A percentile compares a stretch with the other conserved stretches of the same genome.
Evolutionary conservation across 2,329 filamentous ascomycete genomes (phyloP).

Genomic region (Apiospora kogelbergensis): DNA sequence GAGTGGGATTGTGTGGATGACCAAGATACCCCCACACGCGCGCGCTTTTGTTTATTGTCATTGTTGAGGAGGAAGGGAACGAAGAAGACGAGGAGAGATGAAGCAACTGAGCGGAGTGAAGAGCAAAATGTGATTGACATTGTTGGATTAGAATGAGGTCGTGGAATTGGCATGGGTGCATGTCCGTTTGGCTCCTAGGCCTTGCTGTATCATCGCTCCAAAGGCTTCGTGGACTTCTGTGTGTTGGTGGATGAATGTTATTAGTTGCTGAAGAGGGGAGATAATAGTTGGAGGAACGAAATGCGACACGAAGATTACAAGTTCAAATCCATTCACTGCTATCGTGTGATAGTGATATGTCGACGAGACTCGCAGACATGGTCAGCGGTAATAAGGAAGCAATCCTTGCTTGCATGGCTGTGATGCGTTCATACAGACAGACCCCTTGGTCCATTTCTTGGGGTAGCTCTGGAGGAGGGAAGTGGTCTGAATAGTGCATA

Average conservation of each 20-base stretch:
- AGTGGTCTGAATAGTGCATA: too few relatives aligned
- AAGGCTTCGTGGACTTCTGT: neutral
- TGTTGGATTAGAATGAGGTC: neutral
- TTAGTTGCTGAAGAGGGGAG: neutral
- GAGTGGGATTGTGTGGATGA: conserved; percentile 6
- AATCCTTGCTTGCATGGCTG: too few relatives aligned
- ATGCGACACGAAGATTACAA: neutral
- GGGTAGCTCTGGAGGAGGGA: too few relatives aligned
- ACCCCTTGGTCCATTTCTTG: too few relatives aligned
- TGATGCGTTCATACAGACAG: too few relatives aligned
- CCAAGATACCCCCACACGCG: conserved; percentile 5
- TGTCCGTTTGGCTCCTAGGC: neutral
- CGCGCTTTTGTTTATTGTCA: neutral
- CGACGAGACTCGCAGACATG: too few relatives aligned
- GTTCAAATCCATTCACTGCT: neutral
- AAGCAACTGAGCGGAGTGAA: neutral
- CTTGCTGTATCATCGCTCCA: neutral
- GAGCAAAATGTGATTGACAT: neutral
- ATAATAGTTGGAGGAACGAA: neutral
- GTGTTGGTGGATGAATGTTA: neutral
- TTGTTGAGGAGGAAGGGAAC: neutral
- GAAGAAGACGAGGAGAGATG: neutral
- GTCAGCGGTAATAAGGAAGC: too few relatives aligned
- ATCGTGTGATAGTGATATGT: neutral
- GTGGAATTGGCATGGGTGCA: neutral